These are phyloP conservation scores for Rosa multiflora DNA, from an alignment of 306 rosid genomes.

Conservation along the genomic window DNA sequence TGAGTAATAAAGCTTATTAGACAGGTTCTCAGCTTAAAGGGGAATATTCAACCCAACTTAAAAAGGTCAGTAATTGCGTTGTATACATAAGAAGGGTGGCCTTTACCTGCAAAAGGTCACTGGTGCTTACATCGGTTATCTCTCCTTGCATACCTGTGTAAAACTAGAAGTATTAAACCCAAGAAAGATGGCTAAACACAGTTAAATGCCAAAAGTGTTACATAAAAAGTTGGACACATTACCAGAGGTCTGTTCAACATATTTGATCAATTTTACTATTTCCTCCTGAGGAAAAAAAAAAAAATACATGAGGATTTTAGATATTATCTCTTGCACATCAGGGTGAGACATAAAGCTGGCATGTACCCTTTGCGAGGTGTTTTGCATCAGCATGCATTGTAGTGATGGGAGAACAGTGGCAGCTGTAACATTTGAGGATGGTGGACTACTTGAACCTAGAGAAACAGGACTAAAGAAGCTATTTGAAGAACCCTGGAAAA, in stretches of 20 bases:
- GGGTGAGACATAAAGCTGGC: slow-evolving; percentile 1
- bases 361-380: slow-evolving; percentile 75
- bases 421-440: slow-evolving; percentile 41
- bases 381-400: slow-evolving; percentile 79
- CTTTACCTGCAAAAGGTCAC: slow-evolving; percentile 70
- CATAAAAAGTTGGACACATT: slow-evolving; percentile 31
- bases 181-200: slow-evolving; percentile 19
- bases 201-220: slow-evolving; percentile 15
- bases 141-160: slow-evolving; percentile 67
- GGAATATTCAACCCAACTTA: neutral
- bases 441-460: slow-evolving; percentile 59
- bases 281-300: slow-evolving; percentile 68
- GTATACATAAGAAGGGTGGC: neutral
- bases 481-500: slow-evolving; percentile 69
- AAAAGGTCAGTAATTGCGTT: neutral
- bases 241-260: slow-evolving; percentile 77
- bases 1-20: neutral
- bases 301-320: slow-evolving; percentile 11
- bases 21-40: neutral
- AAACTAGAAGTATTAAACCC: slow-evolving; percentile 34
- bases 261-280: slow-evolving; percentile 75
- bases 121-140: slow-evolving; percentile 46
- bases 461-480: slow-evolving; percentile 42
- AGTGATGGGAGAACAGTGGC: slow-evolving; percentile 62
- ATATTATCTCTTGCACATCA: slow-evolving; percentile 12